A percentile compares a stretch with the other conserved stretches of the same genome.
Conservation (phyloP, 192 early-diverging fungal genomes). For the Backusella luteola region DNA sequence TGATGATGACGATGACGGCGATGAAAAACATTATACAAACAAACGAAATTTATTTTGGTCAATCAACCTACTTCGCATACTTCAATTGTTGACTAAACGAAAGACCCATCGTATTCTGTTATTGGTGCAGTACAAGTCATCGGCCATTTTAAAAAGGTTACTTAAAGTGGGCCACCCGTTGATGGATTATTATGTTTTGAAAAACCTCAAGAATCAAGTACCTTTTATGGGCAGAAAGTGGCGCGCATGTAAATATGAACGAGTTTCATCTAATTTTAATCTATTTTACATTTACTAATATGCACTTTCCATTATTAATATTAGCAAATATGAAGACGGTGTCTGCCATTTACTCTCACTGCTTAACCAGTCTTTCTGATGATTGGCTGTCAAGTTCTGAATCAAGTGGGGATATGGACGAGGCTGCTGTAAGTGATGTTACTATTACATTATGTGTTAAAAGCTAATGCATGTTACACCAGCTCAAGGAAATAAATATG, state of each 20-base stretch:
- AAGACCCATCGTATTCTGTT: constrained; percentile 75
- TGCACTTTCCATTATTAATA: background rate
- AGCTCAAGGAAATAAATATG: constrained; percentile 69
- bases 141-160: constrained; percentile 74
- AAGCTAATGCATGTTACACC: background rate
- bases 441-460: background rate
- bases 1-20: constrained; percentile 2
- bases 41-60: constrained; percentile 66
- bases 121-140: constrained; percentile 83
- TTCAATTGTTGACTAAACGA: constrained; percentile 79
- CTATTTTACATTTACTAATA: background rate
- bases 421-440: constrained; percentile 8
- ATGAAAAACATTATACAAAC: constrained; percentile 22
- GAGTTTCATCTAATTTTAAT: background rate
- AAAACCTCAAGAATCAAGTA: constrained; percentile 78
- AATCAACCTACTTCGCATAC: constrained; percentile 70
- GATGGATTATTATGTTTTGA: constrained; percentile 72
- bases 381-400: constrained; percentile 70
- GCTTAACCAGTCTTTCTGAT: constrained; percentile 61
- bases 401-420: constrained; percentile 39
- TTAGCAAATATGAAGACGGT: constrained; percentile 78
- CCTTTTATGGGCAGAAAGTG: constrained; percentile 80
- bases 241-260: constrained; percentile 54
- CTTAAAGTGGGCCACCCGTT: constrained; percentile 68
- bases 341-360: constrained; percentile 67